Evolutionary conservation across 106 monocot species (phyloP), one percentile per base, ranked within the genome.

Genomic region (Dendrobium catenatum): DNA sequence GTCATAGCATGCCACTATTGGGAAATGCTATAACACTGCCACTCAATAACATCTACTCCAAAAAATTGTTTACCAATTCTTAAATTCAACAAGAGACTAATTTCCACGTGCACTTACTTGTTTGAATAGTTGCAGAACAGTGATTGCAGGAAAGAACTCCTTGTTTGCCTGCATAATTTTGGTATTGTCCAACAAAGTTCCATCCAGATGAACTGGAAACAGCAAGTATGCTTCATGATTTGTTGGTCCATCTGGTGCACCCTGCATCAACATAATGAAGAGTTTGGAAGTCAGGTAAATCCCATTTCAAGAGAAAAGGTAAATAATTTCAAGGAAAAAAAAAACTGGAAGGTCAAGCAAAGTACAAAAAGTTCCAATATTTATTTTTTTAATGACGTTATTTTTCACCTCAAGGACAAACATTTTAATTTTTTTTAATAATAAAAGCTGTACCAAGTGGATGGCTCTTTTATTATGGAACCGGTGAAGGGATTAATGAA

Each of bases 171-270:
- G 86, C 93, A 93, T 90, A 76, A 49, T 43, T 61, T 84, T 85
- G 26, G 83, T 73, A 85, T 84, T 84, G 78, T 93, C 93, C 22
- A 90, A 80, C 75, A 90, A 80, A 42, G 90, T 93, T 77, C 93
- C 93, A 81, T 90, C 90, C 79, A 93, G 75, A 81, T 93, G 85
- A 79, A 93, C 83, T 17, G 93, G 93, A 70, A 93, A 93, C 58
- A 93, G 67, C 55, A 93, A 82, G 80, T 93, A 93, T 17, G 93
- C 93, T 87, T 93, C 93, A 82, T 89, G 90, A 76, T 90, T 83
- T 82, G 77, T 74, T 73, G 87, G 80, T 77, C 80, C 86, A 78
- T 85, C 85, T 82, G 87, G 86, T 82, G 83, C 77, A 78, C 83
- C 84, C 90, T 74, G 74, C 43, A 74, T 20, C 19, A 74, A 44